Conservation (phyloP, 805 yeast genomes). For the Teunomyces lycoperdinae region DNA sequence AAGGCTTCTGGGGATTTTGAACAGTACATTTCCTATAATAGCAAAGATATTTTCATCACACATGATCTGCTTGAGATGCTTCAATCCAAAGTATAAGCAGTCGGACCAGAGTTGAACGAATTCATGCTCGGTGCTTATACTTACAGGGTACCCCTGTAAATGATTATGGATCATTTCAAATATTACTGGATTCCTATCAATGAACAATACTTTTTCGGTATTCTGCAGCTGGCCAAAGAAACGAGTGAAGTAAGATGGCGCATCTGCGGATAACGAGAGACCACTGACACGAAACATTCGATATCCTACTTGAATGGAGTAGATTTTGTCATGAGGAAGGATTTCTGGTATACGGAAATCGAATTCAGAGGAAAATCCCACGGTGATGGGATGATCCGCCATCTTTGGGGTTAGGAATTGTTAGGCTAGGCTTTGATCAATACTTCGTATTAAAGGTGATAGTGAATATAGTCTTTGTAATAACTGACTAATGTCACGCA, state of each 20-base stretch:
- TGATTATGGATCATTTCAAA: slow-evolving; percentile 68
- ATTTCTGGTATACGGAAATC: slow-evolving; percentile 47
- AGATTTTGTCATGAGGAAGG: slow-evolving; percentile 69
- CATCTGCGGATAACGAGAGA: slow-evolving; percentile 80
- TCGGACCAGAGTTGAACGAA: slow-evolving; percentile 65
- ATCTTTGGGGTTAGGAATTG: neutral
- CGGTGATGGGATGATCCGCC: neutral
- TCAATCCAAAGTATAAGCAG: slow-evolving; percentile 67
- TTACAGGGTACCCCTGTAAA: slow-evolving; percentile 75
- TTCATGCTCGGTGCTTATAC: slow-evolving; percentile 56
- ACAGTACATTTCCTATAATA: slow-evolving; percentile 56
- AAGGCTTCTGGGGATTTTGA: slow-evolving; percentile 56
- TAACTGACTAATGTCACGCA: neutral
- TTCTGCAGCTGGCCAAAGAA: slow-evolving; percentile 50
- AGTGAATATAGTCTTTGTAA: neutral
- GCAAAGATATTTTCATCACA: slow-evolving; percentile 55
- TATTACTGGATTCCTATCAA: slow-evolving; percentile 72
- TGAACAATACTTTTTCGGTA: slow-evolving; percentile 46
- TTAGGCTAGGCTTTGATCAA: neutral
- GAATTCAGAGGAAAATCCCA: slow-evolving; percentile 18
- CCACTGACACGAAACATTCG: slow-evolving; percentile 67
- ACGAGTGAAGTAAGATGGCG: slow-evolving; percentile 83
- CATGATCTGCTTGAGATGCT: slow-evolving; percentile 49
- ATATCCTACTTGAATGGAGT: slow-evolving; percentile 67
- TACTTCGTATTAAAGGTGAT: too few relatives aligned